These are phyloP conservation scores for Paramecium biaurelia DNA, from an alignment of 73 alveolate genomes.

Conservation along the genomic window DNA sequence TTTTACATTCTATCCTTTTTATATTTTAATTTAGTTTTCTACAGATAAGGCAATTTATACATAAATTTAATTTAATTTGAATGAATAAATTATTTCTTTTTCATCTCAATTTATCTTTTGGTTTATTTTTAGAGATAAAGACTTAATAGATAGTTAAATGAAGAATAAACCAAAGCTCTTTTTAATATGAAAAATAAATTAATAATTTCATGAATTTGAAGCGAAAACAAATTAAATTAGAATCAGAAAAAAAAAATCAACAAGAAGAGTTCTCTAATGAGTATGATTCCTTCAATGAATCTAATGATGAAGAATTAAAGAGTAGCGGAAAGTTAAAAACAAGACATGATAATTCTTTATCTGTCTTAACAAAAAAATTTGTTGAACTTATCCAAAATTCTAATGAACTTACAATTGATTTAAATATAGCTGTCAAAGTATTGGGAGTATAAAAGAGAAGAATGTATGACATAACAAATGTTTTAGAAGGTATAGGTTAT, in stretches of 20 bases:
- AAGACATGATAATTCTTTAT: slow-evolving; percentile 67
- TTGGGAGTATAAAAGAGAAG: slow-evolving; percentile 66
- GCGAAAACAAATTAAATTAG: slow-evolving; percentile 23
- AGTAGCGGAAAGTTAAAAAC: background rate
- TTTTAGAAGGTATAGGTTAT: slow-evolving; percentile 71
- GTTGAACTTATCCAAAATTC: slow-evolving; percentile 66
- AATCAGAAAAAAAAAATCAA: background rate
- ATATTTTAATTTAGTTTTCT: background rate
- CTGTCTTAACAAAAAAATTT: slow-evolving; percentile 71
- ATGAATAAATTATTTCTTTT: background rate
- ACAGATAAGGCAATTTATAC: background rate
- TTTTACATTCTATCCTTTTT: no score
- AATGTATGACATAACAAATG: slow-evolving; percentile 74
- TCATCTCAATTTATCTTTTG: no score
- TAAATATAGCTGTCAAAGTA: slow-evolving; percentile 63
- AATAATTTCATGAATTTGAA: background rate
- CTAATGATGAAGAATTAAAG: background rate
- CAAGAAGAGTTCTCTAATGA: background rate
- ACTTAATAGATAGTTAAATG: background rate
- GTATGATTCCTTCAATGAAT: background rate
- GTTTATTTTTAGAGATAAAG: no score
- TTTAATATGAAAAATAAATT: background rate
- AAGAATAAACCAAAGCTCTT: background rate
- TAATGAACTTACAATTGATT: slow-evolving; percentile 59
- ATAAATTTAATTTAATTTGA: background rate